Conservation (phyloP, 225 moss, liverwort and hornwort genomes). For the Pseudoscleropodium purum region DNA sequence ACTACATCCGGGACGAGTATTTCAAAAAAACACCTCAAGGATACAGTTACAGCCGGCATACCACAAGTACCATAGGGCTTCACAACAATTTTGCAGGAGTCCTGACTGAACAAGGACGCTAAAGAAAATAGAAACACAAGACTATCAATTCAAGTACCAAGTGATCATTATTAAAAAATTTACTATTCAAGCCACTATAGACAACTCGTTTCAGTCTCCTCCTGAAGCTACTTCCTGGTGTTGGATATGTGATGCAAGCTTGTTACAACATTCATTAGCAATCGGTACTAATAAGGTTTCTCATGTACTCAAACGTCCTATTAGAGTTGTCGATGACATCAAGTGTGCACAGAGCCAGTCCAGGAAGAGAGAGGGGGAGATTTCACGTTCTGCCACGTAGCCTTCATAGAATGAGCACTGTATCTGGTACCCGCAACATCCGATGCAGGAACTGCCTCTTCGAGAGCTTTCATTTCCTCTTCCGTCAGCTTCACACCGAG, state of each 20-base stretch:
- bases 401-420: rapidly evolving
- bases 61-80: neutral
- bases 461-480: constrained; percentile 50
- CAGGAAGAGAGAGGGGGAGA: constrained; percentile 61
- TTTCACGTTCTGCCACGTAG: neutral
- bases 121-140: neutral
- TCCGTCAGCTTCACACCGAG: constrained; percentile 25
- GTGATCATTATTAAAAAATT: neutral
- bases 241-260: too few species aligned
- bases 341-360: constrained; percentile 3
- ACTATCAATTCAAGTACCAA: neutral
- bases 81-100: neutral
- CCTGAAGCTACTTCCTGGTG: neutral
- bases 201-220: neutral
- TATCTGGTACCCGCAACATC: constrained; percentile 43
- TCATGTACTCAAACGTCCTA: neutral
- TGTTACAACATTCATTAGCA: neutral
- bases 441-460: constrained; percentile 48
- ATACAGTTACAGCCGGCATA: neutral
- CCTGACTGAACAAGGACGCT: too few species aligned
- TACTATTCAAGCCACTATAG: neutral
- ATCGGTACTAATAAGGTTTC: neutral
- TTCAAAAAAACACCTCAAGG: neutral
- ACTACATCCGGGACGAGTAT: too few species aligned
- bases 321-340: neutral